Evolutionary conservation across 2,329 filamentous ascomycete genomes (phyloP).

Genomic region (Fonsecaea pedrosoi): DNA sequence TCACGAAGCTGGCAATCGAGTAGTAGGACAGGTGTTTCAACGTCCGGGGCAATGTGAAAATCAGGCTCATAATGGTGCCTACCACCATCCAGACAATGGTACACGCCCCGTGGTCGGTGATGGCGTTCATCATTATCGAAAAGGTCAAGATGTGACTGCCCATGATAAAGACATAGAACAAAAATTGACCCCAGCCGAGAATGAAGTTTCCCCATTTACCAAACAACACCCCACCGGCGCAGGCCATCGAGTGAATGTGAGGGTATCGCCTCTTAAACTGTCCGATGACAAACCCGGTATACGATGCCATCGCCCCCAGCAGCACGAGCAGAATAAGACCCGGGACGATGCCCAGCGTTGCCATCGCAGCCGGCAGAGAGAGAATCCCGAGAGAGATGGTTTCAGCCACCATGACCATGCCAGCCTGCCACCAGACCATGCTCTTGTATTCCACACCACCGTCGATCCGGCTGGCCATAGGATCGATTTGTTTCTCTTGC

Average conservation of each 20-base stretch:
- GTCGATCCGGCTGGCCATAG: conserved; percentile 29
- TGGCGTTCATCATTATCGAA: conserved; percentile 69
- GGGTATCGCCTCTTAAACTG: conserved; percentile 62
- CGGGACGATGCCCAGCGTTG: conserved; percentile 60
- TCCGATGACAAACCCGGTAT: conserved; percentile 66
- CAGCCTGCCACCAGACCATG: conserved; percentile 37
- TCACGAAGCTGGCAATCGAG: conserved; percentile 69
- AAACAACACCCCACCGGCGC: conserved; percentile 68
- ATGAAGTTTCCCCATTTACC: conserved; percentile 64
- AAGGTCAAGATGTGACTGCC: conserved; percentile 74
- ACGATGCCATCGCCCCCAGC: conserved; percentile 63
- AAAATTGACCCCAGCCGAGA: conserved; percentile 64
- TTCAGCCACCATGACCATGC: conserved; percentile 62
- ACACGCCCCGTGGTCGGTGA: conserved; percentile 67
- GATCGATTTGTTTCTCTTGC: conserved; percentile 19
- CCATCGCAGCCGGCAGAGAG: conserved; percentile 60
- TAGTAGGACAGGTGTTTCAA: conserved; percentile 68
- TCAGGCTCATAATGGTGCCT: conserved; percentile 64
- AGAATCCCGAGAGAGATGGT: conserved; percentile 65
- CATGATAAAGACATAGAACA: conserved; percentile 73
- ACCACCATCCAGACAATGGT: conserved; percentile 68
- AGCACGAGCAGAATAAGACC: conserved; percentile 62
- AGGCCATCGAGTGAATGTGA: conserved; percentile 69
- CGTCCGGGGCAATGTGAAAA: conserved; percentile 67
- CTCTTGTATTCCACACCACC: conserved; percentile 35